Percentiles rank a stretch among this genome's conserved stretches.
Evolutionary conservation across 768 basidiomycete genomes (phyloP).

Genomic region (Gyrodon lividus): DNA sequence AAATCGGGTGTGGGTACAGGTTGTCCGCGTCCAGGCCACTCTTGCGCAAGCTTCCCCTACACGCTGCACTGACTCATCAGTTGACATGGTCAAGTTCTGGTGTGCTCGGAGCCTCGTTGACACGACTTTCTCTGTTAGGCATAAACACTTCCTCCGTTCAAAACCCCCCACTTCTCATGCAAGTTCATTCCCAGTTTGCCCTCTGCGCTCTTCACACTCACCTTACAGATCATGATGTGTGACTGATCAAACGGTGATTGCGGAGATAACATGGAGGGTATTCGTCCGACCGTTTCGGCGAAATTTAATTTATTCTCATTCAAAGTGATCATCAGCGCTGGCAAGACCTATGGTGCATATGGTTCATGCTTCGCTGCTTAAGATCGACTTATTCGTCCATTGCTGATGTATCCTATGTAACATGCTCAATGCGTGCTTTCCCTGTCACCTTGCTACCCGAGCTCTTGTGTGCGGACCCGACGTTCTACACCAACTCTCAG

Average conservation of each 20-base stretch:
- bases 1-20: not conserved
- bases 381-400: too few species aligned
- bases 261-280: not conserved
- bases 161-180: not conserved
- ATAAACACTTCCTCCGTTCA: not conserved
- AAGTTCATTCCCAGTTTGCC: not conserved
- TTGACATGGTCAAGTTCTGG: not conserved
- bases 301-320: not conserved
- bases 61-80: not conserved
- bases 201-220: not conserved
- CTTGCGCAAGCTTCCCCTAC: not conserved
- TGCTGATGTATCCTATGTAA: too few species aligned
- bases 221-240: too few species aligned
- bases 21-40: not conserved
- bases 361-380: too few species aligned
- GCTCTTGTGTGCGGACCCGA: too few species aligned
- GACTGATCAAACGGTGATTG: not conserved
- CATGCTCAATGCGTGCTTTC: too few species aligned
- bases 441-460: too few species aligned
- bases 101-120: conserved; percentile 16
- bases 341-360: too few species aligned
- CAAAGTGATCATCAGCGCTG: not conserved
- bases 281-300: not conserved
- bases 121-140: not conserved
- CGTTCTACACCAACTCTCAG: too few species aligned